Evolutionary conservation across 805 yeast genomes (phyloP).

Genomic region (Candida yuanshanica): DNA sequence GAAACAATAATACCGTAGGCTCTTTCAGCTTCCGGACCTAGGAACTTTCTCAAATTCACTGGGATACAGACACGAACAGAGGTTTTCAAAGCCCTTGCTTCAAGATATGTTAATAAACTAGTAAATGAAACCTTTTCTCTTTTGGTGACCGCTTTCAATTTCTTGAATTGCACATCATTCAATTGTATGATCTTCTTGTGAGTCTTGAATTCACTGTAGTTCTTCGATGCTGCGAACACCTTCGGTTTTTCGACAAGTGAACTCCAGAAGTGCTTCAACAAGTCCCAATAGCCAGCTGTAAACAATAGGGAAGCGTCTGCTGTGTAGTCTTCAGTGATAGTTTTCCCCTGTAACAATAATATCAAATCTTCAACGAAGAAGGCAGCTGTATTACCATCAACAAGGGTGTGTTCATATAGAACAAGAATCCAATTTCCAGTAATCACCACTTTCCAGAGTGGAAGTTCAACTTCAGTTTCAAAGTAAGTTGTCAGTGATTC

Average conservation of each 20-base stretch:
- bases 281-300: conserved; percentile 2
- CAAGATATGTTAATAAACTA: conserved; percentile 1
- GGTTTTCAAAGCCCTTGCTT: conserved; percentile 1
- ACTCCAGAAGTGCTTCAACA: background rate
- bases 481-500: conserved; percentile 1
- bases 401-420: conserved; percentile 5
- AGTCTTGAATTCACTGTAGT: conserved; percentile 1
- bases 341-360: background rate
- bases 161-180: background rate
- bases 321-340: too few relatives aligned
- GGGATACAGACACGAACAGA: conserved; percentile 3
- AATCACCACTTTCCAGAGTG: conserved; percentile 7
- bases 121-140: conserved; percentile 7
- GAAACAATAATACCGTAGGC: conserved; percentile 6
- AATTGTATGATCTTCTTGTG: conserved; percentile 4
- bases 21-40: background rate
- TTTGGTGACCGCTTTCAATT: background rate
- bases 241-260: background rate
- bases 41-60: conserved; percentile 6
- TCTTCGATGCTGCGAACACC: background rate
- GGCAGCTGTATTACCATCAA: conserved; percentile 5
- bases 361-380: conserved; percentile 6
- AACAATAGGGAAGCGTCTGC: background rate
- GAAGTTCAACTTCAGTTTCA: background rate
- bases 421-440: conserved; percentile 3